Base-by-base conservation (phyloP, 495 filamentous ascomycete genomes). In the Cladorrhinum samala region DNA sequence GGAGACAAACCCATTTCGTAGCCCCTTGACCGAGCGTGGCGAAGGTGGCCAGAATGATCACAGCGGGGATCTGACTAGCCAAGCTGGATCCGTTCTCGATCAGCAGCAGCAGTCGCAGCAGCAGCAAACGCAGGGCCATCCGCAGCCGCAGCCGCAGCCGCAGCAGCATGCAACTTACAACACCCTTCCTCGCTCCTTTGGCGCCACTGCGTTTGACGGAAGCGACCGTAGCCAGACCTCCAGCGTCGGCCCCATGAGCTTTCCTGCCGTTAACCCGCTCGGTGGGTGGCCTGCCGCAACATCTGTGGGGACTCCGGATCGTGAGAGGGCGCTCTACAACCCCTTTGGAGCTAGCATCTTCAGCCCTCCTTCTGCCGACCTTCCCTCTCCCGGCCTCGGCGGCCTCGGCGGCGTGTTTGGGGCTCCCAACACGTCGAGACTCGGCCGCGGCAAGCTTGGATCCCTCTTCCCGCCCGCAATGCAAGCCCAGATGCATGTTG, bases 1-100 rank as follows among this genome's bases (percentile, higher is more conserved):
- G 0, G 90, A 95, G 55, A 97, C 93, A 1, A 98, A 98, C 67
- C 94, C 93, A n/a, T 98, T 91, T 62, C 87, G 88, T 57, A 97
- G 92, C 67, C 94, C 93, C 8, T 83, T 55, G 27, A 58, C 47
- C 8, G 60, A 66, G 11, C 63, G 87, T n/a, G 85, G 81, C n/a
- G 87, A 91, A 16, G 82, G 83, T 27, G 76, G 75, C 0, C 84
- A 90, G 20, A 75, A 79, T 2, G 86, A 89, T 23, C 86, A 91
- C 54, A 67, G 80, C 27, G 78, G 83, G 49, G 74, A 74, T 6
- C 66, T 5, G 27, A 33, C 27, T 33, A 5, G 11, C 27, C 27
- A 33, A 33, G 27, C 27, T 5, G 27, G 27, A 11, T 33, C 27
- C 11, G n/a, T n/a, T n/a, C n/a, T n/a, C n/a, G n/a, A n/a, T n/a